Evolutionary conservation across 768 basidiomycete species (phyloP), one percentile per base, ranked within the genome.

Genomic region (Gloeophyllum trabeum): DNA sequence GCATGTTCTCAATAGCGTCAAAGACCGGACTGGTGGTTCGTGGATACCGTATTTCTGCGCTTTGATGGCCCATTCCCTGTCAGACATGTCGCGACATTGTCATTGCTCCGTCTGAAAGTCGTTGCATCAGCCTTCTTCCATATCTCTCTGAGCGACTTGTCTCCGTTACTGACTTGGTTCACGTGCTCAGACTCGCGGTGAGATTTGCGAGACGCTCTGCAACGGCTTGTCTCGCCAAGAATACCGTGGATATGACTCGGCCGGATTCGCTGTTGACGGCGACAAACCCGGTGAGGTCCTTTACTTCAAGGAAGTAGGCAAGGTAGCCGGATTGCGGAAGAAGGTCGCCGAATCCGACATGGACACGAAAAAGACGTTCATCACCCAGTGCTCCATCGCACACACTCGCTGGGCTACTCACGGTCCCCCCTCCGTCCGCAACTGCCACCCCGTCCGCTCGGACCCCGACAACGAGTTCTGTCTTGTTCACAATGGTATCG

Each of bases 361-460:
- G 52, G 74, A 94, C 59, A 79, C 84, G 45, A 64, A 71, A 56
- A 91, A 88, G 69, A 70, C 75, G 26, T 81, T 76, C 62, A 57
- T 89, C 40, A 79, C 81, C 32, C 92, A 97, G 65, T 90, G 93
- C 35, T 91, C 90, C 28, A 97, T 99, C 63, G 94, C 94, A 10
- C 96, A 99, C 66, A 99, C 96, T 10, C 88, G 96, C 50, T 99
- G 96, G 96, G 96, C 96, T 2, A 99, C 96, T 16, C 96, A 99
- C 58, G 96, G 96, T 26, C 76, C 81, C 16, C 93, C 92, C 18
- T 84, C 81, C 3, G 73, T 78, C 41, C 61, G 73, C 53, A 99
- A 99, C 65, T 98, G 94, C 66, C 96, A 99, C 61, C 96, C 96
- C 42, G 77, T 96, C 54, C 81, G 81, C 54, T 87, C 85, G 13